phyloP scores from a whole-genome alignment of 2,329 filamentous ascomycete genomes.

The Trematosphaeria pertusa region DNA sequence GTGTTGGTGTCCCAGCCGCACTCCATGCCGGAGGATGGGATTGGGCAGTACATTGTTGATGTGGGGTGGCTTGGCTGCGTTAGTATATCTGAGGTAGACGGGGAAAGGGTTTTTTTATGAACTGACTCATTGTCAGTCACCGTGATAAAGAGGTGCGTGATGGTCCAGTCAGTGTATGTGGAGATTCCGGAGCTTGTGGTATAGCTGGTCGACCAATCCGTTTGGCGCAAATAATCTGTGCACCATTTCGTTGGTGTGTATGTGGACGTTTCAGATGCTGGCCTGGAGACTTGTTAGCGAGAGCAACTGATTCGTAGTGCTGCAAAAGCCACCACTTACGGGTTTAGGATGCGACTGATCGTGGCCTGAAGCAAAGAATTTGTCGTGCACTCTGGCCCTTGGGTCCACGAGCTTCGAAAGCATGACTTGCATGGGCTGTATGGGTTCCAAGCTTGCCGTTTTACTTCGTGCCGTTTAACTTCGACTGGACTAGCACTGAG shows the following conservation, averaged over 20 bases:
- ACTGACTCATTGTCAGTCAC: conserved; percentile 18
- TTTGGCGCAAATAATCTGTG: conserved; percentile 17
- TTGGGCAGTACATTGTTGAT: conserved; percentile 19
- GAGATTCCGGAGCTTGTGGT: conserved; percentile 8
- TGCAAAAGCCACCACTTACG: conserved; percentile 11
- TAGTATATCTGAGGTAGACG: background rate
- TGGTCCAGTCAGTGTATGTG: conserved; percentile 17
- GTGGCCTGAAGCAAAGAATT: conserved; percentile 11
- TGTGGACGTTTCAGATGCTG: conserved; percentile 19
- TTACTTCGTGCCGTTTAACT: background rate
- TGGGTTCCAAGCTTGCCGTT: conserved; percentile 7
- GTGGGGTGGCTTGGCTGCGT: conserved; percentile 18
- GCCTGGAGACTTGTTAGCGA: conserved; percentile 5
- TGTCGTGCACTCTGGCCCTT: conserved; percentile 23
- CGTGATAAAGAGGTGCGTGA: conserved; percentile 19
- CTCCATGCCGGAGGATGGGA: conserved; percentile 19
- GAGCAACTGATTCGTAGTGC: background rate
- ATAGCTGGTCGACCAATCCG: conserved; percentile 9
- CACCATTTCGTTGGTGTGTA: conserved; percentile 22
- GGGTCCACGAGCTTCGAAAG: conserved; percentile 21
- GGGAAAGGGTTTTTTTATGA: background rate
- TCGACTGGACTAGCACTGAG: conserved; percentile 12
- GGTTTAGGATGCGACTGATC: conserved; percentile 19
- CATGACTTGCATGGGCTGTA: conserved; percentile 18
- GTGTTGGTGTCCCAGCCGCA: conserved; percentile 24